Conservation (phyloP, 2,329 filamentous ascomycete species). For the Cercospora beticola region DNA sequence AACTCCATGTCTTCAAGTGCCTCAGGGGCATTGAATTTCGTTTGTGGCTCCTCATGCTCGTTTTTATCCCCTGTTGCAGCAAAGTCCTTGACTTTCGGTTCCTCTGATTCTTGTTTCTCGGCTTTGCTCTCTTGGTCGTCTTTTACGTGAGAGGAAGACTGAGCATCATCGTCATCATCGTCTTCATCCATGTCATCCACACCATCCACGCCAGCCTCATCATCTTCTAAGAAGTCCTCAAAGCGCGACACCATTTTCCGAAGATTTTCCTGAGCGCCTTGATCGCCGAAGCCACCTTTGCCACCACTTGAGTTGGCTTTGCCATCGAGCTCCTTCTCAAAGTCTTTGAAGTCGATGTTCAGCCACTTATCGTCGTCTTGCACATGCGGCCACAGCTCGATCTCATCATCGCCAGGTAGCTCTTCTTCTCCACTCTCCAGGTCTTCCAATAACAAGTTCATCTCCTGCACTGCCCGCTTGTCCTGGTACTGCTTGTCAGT, state of each 20-base stretch:
- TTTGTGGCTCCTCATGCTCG: constrained; percentile 46
- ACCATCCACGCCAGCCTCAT: constrained; percentile 76
- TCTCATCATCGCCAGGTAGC: constrained; percentile 73
- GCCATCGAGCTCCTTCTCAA: constrained; percentile 74
- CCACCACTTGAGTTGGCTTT: constrained; percentile 16
- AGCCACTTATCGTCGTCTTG: constrained; percentile 89
- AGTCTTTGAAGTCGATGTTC: constrained; percentile 85
- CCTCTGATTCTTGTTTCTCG: not conserved
- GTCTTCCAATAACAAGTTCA: constrained; percentile 74
- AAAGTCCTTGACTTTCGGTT: constrained; percentile 4
- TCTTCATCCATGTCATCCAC: constrained; percentile 63
- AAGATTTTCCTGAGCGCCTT: constrained; percentile 69
- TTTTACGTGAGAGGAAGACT: constrained; percentile 33
- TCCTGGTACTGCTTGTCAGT: constrained; percentile 66
- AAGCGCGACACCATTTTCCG: constrained; percentile 93
- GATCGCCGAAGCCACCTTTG: constrained; percentile 57
- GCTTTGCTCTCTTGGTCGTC: not conserved
- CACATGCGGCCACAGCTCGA: constrained; percentile 65
- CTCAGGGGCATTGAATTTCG: constrained; percentile 61
- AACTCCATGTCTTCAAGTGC: constrained; percentile 82
- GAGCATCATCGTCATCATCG: constrained; percentile 40
- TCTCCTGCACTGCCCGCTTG: constrained; percentile 68
- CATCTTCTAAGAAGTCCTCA: constrained; percentile 85
- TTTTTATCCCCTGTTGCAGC: constrained; percentile 9
- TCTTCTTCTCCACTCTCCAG: constrained; percentile 67